Conservation (phyloP, 352 stramenopile species). For the Phytophthora rubi region DNA sequence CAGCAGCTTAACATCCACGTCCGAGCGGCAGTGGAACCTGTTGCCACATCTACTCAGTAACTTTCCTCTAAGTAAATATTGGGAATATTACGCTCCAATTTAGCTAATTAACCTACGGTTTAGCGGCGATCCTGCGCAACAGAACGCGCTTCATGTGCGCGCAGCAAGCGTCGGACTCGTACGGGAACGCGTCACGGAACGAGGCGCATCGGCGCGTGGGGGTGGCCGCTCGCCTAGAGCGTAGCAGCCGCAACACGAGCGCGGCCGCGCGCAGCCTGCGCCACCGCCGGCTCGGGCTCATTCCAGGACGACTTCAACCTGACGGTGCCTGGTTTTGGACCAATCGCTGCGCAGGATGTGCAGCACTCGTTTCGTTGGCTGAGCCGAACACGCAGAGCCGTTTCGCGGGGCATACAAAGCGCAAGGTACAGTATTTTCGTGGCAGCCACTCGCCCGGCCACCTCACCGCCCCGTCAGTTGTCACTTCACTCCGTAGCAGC, state of each 20-base stretch:
- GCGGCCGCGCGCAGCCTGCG: constrained; percentile 40
- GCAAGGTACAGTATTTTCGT: constrained; percentile 29
- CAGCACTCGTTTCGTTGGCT: constrained; percentile 18
- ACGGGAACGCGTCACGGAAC: not conserved
- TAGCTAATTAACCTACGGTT: constrained; percentile 2
- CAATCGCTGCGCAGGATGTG: constrained; percentile 5
- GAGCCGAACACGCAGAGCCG: constrained; percentile 20
- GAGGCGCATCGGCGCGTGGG: not conserved
- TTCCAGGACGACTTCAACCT: constrained; percentile 14
- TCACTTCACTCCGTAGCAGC: constrained; percentile 13
- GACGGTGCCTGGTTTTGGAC: constrained; percentile 9
- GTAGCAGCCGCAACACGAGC: constrained; percentile 27
- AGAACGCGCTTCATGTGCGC: constrained; percentile 28
- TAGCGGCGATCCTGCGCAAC: constrained; percentile 4
- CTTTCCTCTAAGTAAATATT: not conserved
- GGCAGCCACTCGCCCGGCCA: constrained; percentile 23
- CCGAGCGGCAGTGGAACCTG: constrained; percentile 49
- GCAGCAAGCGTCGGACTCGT: constrained; percentile 12
- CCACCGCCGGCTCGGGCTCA: constrained; percentile 24
- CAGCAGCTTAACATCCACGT: constrained; percentile 61
- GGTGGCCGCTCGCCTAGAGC: not conserved
- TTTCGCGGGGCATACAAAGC: constrained; percentile 24
- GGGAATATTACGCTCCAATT: not conserved
- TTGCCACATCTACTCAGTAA: not conserved
- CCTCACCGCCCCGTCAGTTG: constrained; percentile 2